phyloP scores from a whole-genome alignment of 2,329 filamentous ascomycete genomes.

The Xylariaceae sp. region DNA sequence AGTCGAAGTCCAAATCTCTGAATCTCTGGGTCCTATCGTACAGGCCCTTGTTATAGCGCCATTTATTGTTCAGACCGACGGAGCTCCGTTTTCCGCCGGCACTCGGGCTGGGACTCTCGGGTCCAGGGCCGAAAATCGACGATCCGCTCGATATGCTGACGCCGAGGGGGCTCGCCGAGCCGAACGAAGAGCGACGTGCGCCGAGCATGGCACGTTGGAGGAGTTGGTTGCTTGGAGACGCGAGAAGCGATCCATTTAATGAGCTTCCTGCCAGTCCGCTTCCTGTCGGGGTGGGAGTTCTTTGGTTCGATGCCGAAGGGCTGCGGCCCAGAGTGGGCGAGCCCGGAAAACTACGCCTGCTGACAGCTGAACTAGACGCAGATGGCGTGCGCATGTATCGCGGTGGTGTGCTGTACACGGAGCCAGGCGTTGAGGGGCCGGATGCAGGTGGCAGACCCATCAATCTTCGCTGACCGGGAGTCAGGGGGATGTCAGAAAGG shows the following conservation, averaged over 20 bases:
- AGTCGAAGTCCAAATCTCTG: conserved; percentile 10
- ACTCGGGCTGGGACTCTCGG: conserved; percentile 63
- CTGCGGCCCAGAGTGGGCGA: conserved; percentile 57
- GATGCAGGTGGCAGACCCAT: conserved; percentile 71
- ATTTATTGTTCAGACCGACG: conserved; percentile 82
- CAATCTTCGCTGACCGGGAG: conserved; percentile 77
- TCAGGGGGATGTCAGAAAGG: conserved; percentile 83
- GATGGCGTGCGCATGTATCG: conserved; percentile 74
- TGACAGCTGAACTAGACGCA: conserved; percentile 55
- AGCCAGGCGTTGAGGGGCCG: conserved; percentile 58
- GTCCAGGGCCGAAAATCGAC: conserved; percentile 46
- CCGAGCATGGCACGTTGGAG: conserved; percentile 61
- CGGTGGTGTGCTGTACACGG: conserved; percentile 77
- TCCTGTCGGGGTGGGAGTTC: conserved; percentile 30
- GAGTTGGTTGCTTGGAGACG: conserved; percentile 51
- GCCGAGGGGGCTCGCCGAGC: conserved; percentile 51
- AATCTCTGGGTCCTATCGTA: conserved; percentile 11
- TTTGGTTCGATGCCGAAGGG: conserved; percentile 35
- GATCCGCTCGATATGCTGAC: conserved; percentile 38
- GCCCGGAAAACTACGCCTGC: conserved; percentile 49
- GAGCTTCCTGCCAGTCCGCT: no score
- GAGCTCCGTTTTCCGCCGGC: conserved; percentile 63
- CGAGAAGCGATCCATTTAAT: conserved; percentile 20
- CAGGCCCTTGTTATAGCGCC: conserved; percentile 78
- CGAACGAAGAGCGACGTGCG: conserved; percentile 52